Evolutionary conservation across 139 green algal species (phyloP).

Genomic region (Dunaliella sp.): DNA sequence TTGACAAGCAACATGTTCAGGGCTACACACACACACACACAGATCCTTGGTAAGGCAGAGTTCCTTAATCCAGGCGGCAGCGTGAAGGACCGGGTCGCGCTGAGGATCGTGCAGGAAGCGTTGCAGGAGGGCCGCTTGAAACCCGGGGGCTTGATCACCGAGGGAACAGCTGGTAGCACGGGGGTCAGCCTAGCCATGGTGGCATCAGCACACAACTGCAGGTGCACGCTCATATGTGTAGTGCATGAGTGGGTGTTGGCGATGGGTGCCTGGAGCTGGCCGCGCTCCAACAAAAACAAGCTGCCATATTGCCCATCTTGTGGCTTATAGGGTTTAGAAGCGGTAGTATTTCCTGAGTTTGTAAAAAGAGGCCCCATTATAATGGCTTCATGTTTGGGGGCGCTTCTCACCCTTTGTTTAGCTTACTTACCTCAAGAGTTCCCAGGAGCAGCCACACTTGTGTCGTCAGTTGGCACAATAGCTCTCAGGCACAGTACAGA

Average conservation of each 20-base stretch:
- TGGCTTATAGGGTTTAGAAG: too few species aligned
- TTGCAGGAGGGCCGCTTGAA: slow-evolving; percentile 50
- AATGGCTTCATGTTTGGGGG: too few species aligned
- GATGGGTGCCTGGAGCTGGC: slow-evolving; percentile 55
- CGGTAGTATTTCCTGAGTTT: too few species aligned
- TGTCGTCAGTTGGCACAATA: too few species aligned
- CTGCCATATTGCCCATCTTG: too few species aligned
- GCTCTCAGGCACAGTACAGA: too few species aligned
- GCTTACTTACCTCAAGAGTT: too few species aligned
- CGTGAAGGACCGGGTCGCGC: slow-evolving; percentile 80
- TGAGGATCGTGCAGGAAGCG: slow-evolving; percentile 78
- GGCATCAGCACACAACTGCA: not conserved
- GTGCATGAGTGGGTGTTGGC: slow-evolving; percentile 23
- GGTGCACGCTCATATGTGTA: not conserved
- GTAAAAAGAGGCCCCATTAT: too few species aligned
- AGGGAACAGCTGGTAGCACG: slow-evolving; percentile 87
- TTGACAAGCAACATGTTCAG: not conserved
- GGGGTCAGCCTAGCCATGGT: slow-evolving; percentile 87
- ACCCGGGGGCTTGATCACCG: slow-evolving; percentile 81
- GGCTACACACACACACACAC: slow-evolving; percentile 15
- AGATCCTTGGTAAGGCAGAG: slow-evolving; percentile 89
- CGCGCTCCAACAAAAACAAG: too few species aligned
- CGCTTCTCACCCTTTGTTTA: too few species aligned
- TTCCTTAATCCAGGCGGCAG: slow-evolving; percentile 90
- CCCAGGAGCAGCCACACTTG: too few species aligned